phyloP scores from a whole-genome alignment of 2,329 filamentous ascomycete species.

The Rutstroemia sydowiana region DNA sequence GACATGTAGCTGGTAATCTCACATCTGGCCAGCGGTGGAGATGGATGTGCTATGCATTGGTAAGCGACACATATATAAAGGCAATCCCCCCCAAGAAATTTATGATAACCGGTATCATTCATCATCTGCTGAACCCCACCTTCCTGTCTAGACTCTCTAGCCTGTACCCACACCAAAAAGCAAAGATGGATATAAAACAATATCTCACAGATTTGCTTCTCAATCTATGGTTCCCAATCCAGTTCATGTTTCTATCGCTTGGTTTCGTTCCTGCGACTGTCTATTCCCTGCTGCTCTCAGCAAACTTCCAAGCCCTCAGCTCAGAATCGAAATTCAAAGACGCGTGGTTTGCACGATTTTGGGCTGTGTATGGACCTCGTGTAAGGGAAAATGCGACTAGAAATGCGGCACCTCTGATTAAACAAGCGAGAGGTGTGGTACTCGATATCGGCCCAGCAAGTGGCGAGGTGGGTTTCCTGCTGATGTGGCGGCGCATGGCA shows the following conservation, averaged over 20 bases:
- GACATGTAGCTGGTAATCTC: no score
- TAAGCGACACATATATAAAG: no score
- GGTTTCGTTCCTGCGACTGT: constrained; percentile 47
- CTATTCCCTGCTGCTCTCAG: constrained; percentile 32
- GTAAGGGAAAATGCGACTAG: constrained; percentile 37
- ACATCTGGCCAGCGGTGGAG: no score
- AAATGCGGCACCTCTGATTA: constrained; percentile 38
- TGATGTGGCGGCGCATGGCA: no score
- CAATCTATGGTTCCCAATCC: constrained; percentile 37
- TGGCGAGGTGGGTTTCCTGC: constrained; percentile 41
- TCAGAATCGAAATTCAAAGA: constrained; percentile 33
- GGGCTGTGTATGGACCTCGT: constrained; percentile 45
- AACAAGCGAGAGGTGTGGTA: constrained; percentile 22
- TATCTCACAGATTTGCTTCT: constrained; percentile 13
- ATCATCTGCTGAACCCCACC: no score
- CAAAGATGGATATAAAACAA: constrained; percentile 4
- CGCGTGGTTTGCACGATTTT: constrained; percentile 55
- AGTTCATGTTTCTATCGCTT: constrained; percentile 44
- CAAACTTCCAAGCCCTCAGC: constrained; percentile 34
- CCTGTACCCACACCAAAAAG: no score
- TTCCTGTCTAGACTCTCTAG: no score
- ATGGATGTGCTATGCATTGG: no score
- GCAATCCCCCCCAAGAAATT: no score
- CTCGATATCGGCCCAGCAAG: constrained; percentile 54
- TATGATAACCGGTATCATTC: no score